Conservation (phyloP, 192 early-diverging fungal species). For the Entomortierella lignicola region DNA sequence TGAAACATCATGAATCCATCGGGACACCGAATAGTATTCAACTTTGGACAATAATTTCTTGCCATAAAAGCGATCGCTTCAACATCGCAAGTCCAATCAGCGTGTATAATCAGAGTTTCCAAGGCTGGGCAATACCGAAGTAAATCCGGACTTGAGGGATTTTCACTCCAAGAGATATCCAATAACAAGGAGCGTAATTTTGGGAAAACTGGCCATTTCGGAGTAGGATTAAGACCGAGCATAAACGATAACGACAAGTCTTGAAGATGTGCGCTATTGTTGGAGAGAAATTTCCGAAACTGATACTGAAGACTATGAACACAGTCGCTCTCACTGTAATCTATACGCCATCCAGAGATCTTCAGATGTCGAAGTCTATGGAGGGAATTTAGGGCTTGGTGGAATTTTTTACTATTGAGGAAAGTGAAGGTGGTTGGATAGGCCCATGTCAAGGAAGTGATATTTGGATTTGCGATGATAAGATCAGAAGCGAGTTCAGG, state of each 20-base stretch:
- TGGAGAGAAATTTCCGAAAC: background rate
- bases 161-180: background rate
- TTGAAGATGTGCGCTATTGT: background rate
- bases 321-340: no score
- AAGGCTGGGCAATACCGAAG: conserved; percentile 5
- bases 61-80: background rate
- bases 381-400: background rate
- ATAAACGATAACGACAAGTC: background rate
- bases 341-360: background rate
- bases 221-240: background rate
- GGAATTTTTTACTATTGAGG: no score
- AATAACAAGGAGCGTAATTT: background rate
- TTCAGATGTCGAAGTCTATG: background rate
- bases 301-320: background rate
- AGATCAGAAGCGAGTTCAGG: background rate
- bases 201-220: background rate
- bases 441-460: background rate
- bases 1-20: background rate
- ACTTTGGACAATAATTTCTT: background rate
- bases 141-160: background rate
- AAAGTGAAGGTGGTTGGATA: no score
- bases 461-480: background rate
- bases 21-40: background rate
- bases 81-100: background rate
- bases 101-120: background rate